Conservation (phyloP, 495 filamentous ascomycete species). For the Trichoderma parareesei region DNA sequence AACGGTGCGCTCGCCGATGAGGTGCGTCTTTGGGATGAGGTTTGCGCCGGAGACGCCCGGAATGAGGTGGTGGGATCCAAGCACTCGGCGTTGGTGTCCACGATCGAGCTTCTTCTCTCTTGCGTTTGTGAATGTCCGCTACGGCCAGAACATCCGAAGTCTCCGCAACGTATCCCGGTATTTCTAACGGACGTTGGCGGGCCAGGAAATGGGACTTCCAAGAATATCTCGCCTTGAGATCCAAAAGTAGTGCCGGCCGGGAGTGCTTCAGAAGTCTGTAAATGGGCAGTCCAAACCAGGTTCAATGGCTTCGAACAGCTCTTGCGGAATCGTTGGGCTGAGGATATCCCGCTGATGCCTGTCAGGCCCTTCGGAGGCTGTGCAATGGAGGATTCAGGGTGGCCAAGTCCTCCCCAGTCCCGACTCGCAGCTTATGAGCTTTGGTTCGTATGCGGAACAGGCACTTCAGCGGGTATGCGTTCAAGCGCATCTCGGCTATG, state of each 20-base stretch:
- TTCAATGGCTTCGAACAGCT: no score
- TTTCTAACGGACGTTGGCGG: not conserved
- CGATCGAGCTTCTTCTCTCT: not conserved
- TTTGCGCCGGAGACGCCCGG: not conserved
- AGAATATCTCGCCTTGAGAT: not conserved
- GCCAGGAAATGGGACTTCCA: not conserved
- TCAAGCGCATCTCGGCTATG: not conserved
- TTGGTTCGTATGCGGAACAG: not conserved
- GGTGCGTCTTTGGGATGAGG: not conserved
- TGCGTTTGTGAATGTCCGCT: conserved; percentile 1
- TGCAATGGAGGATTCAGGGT: no score
- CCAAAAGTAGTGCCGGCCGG: not conserved
- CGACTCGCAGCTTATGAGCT: no score
- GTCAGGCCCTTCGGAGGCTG: no score
- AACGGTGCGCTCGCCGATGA: not conserved
- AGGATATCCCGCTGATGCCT: no score
- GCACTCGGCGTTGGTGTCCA: not conserved
- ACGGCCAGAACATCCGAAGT: not conserved
- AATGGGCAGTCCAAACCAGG: no score
- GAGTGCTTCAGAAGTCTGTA: no score
- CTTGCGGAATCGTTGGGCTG: no score
- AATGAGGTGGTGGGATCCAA: not conserved
- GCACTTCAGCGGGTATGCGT: not conserved
- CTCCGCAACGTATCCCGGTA: not conserved
- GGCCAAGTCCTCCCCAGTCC: no score